These are phyloP conservation scores for Kwoniella sp. DNA, from an alignment of 768 basidiomycete genomes.

Conservation along the genomic window DNA sequence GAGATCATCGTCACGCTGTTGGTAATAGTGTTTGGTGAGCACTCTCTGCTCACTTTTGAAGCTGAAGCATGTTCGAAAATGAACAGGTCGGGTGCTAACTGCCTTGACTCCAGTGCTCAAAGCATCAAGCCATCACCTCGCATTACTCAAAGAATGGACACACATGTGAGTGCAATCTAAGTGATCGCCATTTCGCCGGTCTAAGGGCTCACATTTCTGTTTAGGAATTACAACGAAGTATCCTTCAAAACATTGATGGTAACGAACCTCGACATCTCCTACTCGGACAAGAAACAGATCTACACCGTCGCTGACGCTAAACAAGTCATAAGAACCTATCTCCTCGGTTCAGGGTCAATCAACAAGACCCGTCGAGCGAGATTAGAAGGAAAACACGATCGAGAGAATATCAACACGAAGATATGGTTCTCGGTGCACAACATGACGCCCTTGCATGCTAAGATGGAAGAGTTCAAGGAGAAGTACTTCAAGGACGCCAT, in stretches of 20 bases:
- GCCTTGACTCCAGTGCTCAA: slow-evolving; percentile 14
- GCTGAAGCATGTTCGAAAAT: too few species aligned
- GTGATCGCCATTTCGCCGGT: too few species aligned
- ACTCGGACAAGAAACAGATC: not conserved
- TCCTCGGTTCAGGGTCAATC: slow-evolving; percentile 1
- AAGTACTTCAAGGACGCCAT: slow-evolving; percentile 20
- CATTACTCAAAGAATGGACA: slow-evolving; percentile 22
- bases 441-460: slow-evolving; percentile 16
- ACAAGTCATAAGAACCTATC: slow-evolving; percentile 1
- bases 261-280: slow-evolving; percentile 32
- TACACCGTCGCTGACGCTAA: slow-evolving; percentile 14
- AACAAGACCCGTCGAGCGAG: not conserved
- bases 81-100: slow-evolving; percentile 10
- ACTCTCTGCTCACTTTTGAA: not conserved
- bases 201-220: too few species aligned
- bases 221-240: slow-evolving; percentile 41
- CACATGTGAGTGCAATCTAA: slow-evolving; percentile 25
- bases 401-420: not conserved
- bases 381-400: not conserved
- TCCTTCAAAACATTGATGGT: slow-evolving; percentile 45
- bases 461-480: slow-evolving; percentile 27
- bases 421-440: slow-evolving; percentile 24
- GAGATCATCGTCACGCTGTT: slow-evolving; percentile 73
- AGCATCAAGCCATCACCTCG: slow-evolving; percentile 19
- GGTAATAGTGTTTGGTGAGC: slow-evolving; percentile 38